Evolutionary conservation across 192 early-diverging fungal species (phyloP), one percentile per base, ranked within the genome.

Genomic region (Coemansia aciculifera): DNA sequence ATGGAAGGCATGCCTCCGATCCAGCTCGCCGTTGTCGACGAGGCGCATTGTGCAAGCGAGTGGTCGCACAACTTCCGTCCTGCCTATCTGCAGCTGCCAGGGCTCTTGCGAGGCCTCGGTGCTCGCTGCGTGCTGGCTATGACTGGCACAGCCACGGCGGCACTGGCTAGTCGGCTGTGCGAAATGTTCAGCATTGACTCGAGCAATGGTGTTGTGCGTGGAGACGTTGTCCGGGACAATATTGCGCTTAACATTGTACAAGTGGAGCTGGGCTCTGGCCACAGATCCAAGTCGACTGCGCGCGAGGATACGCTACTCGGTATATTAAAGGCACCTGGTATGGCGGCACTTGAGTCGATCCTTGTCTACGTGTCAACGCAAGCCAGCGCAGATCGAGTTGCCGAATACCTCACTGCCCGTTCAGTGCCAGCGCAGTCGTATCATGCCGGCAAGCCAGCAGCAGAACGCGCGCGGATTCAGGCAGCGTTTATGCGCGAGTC

Each of bases 61-160:
- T 95, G 93, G 93, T 91, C 90, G 0, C 92, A 94, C 65, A 93
- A 91, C 56, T 95, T 95, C 65, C 77, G 92, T 52, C 91, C 85
- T 0, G 87, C 83, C 1, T 92, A 93, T 56, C 61, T 92, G 42
- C 86, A 87, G 43, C 68, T 94, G 37, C 75, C 84, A 24, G 69
- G 77, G 27, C 74, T 83, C 3, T 67, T 92, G 44, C 65, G 77
- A 0, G 56, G 72, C 29, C 72, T 94, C n/a, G 71, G 75, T 19
- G 75, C 68, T 13, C 63, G 69, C 7, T 85, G 86, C 46, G 77
- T 94, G 12, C 72, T 94, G 5, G 90, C 85, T 3, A 76, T 94
- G 75, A 93, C 92, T 2, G 92, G 90, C 23, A 92, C 91, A 0
- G 86, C 90, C 7, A 94, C 92, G 0, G 59, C 79, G 3, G 78